Base-by-base conservation (phyloP, 2,329 filamentous ascomycete genomes). In the Sporothrix curviconia region DNA sequence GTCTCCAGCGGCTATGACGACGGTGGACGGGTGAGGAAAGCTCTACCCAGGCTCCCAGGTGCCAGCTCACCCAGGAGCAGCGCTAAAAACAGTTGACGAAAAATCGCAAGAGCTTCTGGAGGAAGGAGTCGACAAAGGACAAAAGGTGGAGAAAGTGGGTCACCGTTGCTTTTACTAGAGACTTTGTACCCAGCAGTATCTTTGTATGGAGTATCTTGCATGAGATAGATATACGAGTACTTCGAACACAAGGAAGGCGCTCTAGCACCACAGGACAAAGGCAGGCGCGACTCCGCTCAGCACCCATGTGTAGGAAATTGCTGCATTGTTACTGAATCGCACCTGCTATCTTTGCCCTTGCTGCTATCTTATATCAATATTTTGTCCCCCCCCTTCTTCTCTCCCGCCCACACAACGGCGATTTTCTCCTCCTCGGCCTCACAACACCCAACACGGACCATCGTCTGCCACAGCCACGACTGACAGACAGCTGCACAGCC, bases 111-210 rank as follows among this genome's bases (percentile, higher is more conserved):
- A 37, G 52, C 17, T 44, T 44, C 28, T 3, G 15, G 25, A 49
- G 30, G 47, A 25, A 51, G 14, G 32, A n/a, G n/a, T n/a, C n/a
- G n/a, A 37, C 52, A 32, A 37, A 55, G n/a, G 17, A 32, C n/a
- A 54, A 34, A 55, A 55, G 14, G 42, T 55, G 53, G 53, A 32
- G 53, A 56, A 56, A 56, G 32, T 40, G 43, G 53, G 53, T 44
- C n/a, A n/a, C 52, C 22, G 15, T 37, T 39, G 19, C 44, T 17
- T n/a, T n/a, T n/a, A n/a, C n/a, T n/a, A n/a, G n/a, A n/a, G n/a
- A n/a, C n/a, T n/a, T n/a, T n/a, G n/a, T n/a, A n/a, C n/a, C n/a
- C n/a, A n/a, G n/a, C n/a, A n/a, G n/a, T n/a, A n/a, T n/a, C n/a
- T n/a, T n/a, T n/a, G n/a, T n/a, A n/a, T n/a, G n/a, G n/a, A n/a